Conservation (phyloP, 306 rosid species). For the Delonix regia region DNA sequence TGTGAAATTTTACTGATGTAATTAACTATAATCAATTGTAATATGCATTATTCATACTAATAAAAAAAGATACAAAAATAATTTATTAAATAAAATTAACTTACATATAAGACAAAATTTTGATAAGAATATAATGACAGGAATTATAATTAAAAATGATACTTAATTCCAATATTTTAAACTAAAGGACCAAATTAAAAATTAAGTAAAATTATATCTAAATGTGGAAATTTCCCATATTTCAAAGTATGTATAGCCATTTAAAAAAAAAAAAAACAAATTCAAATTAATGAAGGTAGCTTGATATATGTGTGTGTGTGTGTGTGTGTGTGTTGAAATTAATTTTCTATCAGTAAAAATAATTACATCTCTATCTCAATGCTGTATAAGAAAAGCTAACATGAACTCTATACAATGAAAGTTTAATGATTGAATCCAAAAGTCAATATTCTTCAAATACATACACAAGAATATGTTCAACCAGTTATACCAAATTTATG, state of each 20-base stretch:
- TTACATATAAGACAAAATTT: too few relatives aligned
- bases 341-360: background rate
- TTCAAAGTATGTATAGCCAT: background rate
- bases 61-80: too few relatives aligned
- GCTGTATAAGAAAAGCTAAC: background rate
- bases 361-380: constrained; percentile 31
- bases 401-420: constrained; percentile 30
- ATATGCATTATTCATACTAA: too few relatives aligned
- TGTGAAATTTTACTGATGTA: too few relatives aligned
- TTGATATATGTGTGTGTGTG: background rate
- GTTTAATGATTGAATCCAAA: constrained; percentile 24
- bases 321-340: background rate
- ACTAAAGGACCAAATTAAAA: too few relatives aligned
- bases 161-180: too few relatives aligned
- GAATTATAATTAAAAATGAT: too few relatives aligned
- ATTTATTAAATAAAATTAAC: too few relatives aligned
- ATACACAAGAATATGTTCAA: constrained; percentile 25
- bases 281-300: background rate
- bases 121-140: too few relatives aligned
- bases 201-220: too few relatives aligned
- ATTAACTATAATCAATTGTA: too few relatives aligned
- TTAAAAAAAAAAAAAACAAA: background rate
- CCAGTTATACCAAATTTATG: background rate
- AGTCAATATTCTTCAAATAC: constrained; percentile 14
- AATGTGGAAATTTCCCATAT: too few relatives aligned